These are phyloP conservation scores for Quercus glauca DNA, from an alignment of 306 rosid genomes.

Conservation along the genomic window DNA sequence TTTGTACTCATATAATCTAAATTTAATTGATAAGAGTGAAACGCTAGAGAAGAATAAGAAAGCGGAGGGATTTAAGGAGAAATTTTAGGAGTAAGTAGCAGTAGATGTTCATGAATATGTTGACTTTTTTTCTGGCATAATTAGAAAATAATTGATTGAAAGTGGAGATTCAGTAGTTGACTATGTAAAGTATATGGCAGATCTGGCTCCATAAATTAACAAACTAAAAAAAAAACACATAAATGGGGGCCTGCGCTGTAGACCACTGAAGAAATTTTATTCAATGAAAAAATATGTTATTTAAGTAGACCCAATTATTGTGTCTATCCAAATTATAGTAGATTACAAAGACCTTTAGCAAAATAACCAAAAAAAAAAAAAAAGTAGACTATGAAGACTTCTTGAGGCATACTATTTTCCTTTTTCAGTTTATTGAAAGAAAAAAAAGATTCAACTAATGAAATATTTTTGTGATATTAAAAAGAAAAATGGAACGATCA, in stretches of 20 bases:
- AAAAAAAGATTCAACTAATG: too few relatives aligned
- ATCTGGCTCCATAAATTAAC: background rate
- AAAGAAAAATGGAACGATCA: too few relatives aligned
- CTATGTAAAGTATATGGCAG: background rate
- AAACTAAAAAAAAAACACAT: background rate
- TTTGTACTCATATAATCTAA: background rate
- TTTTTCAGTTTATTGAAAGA: too few relatives aligned
- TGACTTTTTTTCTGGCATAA: background rate
- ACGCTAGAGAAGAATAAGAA: background rate
- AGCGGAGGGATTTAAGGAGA: background rate
- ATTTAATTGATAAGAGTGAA: background rate
- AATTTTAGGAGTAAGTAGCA: background rate
- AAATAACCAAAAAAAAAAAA: too few relatives aligned
- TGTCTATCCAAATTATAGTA: too few relatives aligned
- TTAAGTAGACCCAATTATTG: too few relatives aligned
- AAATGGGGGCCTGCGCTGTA: background rate
- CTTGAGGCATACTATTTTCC: too few relatives aligned
- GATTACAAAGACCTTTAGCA: too few relatives aligned
- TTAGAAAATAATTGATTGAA: background rate
- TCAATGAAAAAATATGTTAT: too few relatives aligned
- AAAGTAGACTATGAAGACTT: too few relatives aligned
- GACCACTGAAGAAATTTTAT: too few relatives aligned
- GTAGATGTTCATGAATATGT: background rate
- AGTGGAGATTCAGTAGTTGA: background rate
- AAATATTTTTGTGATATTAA: too few relatives aligned